Evolutionary conservation across 129 eudicot genomes (phyloP), one percentile per base, ranked within the genome.

Genomic region (Gnaphalium uliginosum): DNA sequence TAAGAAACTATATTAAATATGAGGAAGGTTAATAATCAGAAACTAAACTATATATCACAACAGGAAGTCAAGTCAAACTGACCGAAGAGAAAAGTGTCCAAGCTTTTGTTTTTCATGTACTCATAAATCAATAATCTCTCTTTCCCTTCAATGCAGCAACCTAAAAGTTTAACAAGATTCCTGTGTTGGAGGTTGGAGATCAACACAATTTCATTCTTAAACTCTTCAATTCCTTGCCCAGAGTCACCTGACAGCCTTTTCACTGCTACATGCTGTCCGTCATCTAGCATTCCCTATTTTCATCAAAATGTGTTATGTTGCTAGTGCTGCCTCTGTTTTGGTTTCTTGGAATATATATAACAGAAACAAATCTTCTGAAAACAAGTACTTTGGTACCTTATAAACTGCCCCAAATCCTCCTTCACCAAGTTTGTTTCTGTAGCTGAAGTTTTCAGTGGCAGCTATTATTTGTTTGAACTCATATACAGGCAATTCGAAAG

Each of bases 341-440:
- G 13, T 37, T 37, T 37, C 46, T 37, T 37, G 13, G 46, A 37
- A 37, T 37, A 37, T 37, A 8, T 53, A 53, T 19, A 2, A 53
- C 22, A 56, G 9, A 56, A 56, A 56, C 26, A 21, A 56, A 0
- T 22, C 21, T 21, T 57, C 25, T 17, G 8, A 58, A 22, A 19
- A 58, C 61, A 7, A 58, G 64, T 58, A 25, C 11, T 19, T 30
- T n/a, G 53, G 32, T 71, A 75, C 81, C 78, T 75, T 79, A 70
- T 63, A 79, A 23, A 75, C 84, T 11, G 82, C 56, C 14, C 85
- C 88, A 73, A 84, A 84, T n/a, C 85, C 88, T n/a, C 88, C 88
- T 70, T 60, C 63, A 30, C 88, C 85, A 15, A 84, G 77, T 63
- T 72, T 71, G 74, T 81, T 81, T 27, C 23, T 57, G 24, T 17